Evolutionary conservation across 1,284 basidiomycete genomes (phyloP), one percentile per base, ranked within the genome.

Genomic region (Cystobasidium pallidum): DNA sequence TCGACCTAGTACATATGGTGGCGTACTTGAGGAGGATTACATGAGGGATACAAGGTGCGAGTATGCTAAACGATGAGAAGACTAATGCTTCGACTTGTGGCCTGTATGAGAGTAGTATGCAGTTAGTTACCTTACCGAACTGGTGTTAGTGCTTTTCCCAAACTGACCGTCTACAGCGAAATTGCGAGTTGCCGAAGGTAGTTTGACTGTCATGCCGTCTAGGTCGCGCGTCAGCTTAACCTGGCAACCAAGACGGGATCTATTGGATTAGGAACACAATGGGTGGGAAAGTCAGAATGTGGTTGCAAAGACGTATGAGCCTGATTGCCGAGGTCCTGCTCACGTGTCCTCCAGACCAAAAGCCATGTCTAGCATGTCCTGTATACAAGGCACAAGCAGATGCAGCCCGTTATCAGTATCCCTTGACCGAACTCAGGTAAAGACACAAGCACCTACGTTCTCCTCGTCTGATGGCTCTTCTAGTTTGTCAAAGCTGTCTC

Each of bases 401-500:
- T 3, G 43, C 19, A 19, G 11, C 19, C 15, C 4, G 15, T 6
- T 39, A 39, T 39, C 36, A 45, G n/a, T 17, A 45, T 17, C 15
- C 8, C 3, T n/a, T 17, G n/a, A 45, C 43, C 43, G 3, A 11
- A 15, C 43, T 15, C 8, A 45, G 19, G 15, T 41, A 41, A 15
- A 41, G 15, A 41, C 15, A 24, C 13, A 0, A 64, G 13, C 13
- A 55, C 68, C 7, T 65, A 80, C 80, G 57, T 81, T 96, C 83
- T 99, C 95, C 80, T 99, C 95, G 77, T 99, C 95, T 73, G 91
- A 90, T 0, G 95, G 93, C 79, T 97, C 94, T 1, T 91, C 89
- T 1, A 97, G 84, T 59, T 86, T 79, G 81, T 97, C 92, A 80
- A 92, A 98, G 73, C 88, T 85, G 77, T 92, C 88, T 11, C 88